Evolutionary conservation across 345 rosid genomes (phyloP).

Genomic region (Eucalyptus tenuipes): DNA sequence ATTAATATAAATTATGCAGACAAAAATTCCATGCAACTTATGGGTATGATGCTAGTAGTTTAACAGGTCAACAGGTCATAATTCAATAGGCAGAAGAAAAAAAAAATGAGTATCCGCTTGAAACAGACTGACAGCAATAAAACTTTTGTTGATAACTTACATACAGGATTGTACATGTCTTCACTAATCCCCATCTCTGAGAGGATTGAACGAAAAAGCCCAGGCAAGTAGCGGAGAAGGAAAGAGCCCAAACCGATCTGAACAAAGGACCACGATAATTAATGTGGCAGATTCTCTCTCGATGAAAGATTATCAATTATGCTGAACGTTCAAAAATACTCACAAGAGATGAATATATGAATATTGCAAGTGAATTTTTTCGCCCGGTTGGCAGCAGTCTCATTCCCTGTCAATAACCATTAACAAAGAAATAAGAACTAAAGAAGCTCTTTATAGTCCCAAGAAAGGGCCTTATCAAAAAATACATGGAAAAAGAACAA

Average conservation of each 20-base stretch:
- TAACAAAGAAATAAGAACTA: not conserved
- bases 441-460: not conserved
- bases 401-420: slow-evolving; percentile 60
- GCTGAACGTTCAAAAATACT: slow-evolving; percentile 4
- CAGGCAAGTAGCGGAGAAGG: slow-evolving; percentile 67
- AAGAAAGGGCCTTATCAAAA: not conserved
- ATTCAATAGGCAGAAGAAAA: not conserved
- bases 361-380: slow-evolving; percentile 67
- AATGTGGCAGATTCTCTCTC: not conserved
- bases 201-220: slow-evolving; percentile 44
- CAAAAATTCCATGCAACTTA: not conserved
- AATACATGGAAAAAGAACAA: not conserved
- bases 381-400: slow-evolving; percentile 86
- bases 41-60: not conserved
- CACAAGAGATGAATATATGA: slow-evolving; percentile 72
- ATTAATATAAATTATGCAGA: not conserved
- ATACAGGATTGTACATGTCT: slow-evolving; percentile 98
- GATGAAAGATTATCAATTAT: not conserved
- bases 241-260: slow-evolving; percentile 91
- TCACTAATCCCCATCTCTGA: slow-evolving; percentile 75
- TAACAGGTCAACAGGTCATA: not conserved
- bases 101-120: not conserved
- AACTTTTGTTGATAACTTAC: slow-evolving; percentile 32
- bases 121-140: not conserved
- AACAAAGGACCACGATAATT: not conserved